A percentile compares a stretch with the other conserved stretches of the same genome.
phyloP scores from a whole-genome alignment of 208 protist genomes.

The Crithidia acanthocephali region DNA sequence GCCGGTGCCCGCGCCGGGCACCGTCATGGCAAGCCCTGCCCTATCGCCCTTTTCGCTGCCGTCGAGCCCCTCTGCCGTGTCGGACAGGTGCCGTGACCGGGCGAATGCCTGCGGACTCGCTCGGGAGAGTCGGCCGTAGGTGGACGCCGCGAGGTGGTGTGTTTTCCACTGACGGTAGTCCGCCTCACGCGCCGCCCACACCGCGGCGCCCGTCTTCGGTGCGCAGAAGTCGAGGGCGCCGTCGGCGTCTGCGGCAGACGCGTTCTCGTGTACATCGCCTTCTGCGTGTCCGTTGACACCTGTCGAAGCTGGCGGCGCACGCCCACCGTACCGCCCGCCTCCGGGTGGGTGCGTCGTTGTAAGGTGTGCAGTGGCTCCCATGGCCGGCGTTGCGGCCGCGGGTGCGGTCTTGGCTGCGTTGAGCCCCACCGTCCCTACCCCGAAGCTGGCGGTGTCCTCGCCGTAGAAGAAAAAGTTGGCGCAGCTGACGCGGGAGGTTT shows the following conservation, averaged over 20 bases:
- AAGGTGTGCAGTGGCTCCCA: not conserved
- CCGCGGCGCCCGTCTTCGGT: not conserved
- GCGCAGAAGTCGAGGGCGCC: not conserved
- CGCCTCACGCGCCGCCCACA: constrained; percentile 39
- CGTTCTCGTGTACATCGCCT: too few species aligned
- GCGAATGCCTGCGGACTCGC: too few species aligned
- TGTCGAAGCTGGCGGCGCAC: too few species aligned
- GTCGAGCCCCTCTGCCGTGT: too few species aligned
- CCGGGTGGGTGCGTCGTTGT: too few species aligned
- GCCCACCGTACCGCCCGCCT: too few species aligned
- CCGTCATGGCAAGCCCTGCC: constrained; percentile 1
- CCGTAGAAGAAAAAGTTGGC: constrained; percentile 41
- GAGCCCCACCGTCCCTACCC: constrained; percentile 61
- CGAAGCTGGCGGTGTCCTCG: constrained; percentile 35
- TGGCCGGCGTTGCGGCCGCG: not conserved
- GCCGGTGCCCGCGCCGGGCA: not conserved
- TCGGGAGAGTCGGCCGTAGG: constrained; percentile 28
- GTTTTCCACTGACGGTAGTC: constrained; percentile 53
- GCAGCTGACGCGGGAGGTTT: constrained; percentile 21
- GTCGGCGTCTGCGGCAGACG: not conserved
- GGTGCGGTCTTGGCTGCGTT: constrained; percentile 31
- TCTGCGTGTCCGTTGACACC: too few species aligned
- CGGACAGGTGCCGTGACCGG: too few species aligned
- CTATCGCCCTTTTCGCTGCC: not conserved
- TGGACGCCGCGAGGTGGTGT: constrained; percentile 20